Conservation (phyloP, 2,329 filamentous ascomycete genomes). For the Ceratocystis lukuohia region DNA sequence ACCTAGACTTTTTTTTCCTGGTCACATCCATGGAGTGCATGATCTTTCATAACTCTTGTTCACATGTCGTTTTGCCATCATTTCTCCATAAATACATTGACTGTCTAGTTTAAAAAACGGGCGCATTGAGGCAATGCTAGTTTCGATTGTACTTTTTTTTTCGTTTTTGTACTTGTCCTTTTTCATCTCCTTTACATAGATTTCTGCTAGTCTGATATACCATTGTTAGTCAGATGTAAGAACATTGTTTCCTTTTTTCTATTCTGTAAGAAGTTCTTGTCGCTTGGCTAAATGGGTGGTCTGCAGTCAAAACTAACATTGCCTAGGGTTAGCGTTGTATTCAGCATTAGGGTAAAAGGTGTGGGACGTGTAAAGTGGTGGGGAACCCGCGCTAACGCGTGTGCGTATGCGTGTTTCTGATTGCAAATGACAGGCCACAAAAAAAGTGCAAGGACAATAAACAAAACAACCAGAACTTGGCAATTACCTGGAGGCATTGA, state of each 20-base stretch:
- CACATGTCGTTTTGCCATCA: neutral
- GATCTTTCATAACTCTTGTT: neutral
- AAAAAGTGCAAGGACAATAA: neutral
- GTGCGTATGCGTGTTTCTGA: neutral
- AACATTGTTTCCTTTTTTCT: too few species aligned
- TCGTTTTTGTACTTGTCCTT: neutral
- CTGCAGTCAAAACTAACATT: too few species aligned
- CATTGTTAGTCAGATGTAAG: too few species aligned
- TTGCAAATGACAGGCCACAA: neutral
- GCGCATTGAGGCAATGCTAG: neutral
- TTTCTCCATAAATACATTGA: neutral
- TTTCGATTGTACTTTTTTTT: neutral
- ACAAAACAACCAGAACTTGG: neutral
- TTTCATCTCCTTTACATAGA: neutral
- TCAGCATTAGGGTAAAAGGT: neutral
- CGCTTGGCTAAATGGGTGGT: too few species aligned
- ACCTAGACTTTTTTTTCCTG: neutral
- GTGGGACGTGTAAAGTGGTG: slow-evolving; percentile 18
- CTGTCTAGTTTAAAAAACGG: neutral
- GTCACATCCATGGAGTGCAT: neutral
- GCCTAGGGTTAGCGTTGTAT: neutral
- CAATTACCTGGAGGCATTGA: neutral
- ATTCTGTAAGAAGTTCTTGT: too few species aligned
- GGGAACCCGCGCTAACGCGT: neutral
- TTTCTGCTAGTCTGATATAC: neutral